Evolutionary conservation across 768 basidiomycete species (phyloP).

Genomic region (Boletus eberwhitei): DNA sequence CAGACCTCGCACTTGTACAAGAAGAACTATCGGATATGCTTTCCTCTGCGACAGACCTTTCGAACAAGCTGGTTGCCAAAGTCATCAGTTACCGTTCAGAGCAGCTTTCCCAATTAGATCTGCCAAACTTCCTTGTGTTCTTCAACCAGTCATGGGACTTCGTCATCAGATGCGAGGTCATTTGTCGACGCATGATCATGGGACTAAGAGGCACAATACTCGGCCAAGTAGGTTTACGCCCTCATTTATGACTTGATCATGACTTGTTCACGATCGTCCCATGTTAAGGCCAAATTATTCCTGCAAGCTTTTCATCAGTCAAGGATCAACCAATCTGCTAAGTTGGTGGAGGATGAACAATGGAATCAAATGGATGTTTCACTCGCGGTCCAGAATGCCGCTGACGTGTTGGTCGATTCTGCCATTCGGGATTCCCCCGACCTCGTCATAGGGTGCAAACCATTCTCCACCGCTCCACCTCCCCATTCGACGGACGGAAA

Average conservation of each 20-base stretch:
- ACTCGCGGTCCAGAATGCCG: constrained; percentile 59
- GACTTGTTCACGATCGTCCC: constrained; percentile 3
- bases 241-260: not conserved
- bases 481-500: constrained; percentile 11
- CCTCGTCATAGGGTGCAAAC: constrained; percentile 40
- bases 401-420: constrained; percentile 71
- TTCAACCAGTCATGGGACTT: constrained; percentile 90
- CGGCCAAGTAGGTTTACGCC: constrained; percentile 55
- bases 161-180: constrained; percentile 80
- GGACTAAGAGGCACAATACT: constrained; percentile 84
- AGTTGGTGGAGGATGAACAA: constrained; percentile 91
- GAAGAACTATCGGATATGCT: constrained; percentile 77
- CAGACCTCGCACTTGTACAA: constrained; percentile 45
- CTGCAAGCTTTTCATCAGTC: constrained; percentile 82
- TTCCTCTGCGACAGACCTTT: constrained; percentile 77
- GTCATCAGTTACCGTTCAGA: constrained; percentile 75
- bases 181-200: constrained; percentile 90
- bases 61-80: constrained; percentile 78
- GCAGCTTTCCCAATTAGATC: constrained; percentile 67
- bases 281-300: constrained; percentile 74
- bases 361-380: constrained; percentile 82
- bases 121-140: constrained; percentile 73
- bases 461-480: not conserved
- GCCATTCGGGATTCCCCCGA: constrained; percentile 81
- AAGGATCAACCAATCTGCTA: constrained; percentile 76